Evolutionary conservation across 2,329 filamentous ascomycete species (phyloP).

Genomic region (Aspergillus persii): DNA sequence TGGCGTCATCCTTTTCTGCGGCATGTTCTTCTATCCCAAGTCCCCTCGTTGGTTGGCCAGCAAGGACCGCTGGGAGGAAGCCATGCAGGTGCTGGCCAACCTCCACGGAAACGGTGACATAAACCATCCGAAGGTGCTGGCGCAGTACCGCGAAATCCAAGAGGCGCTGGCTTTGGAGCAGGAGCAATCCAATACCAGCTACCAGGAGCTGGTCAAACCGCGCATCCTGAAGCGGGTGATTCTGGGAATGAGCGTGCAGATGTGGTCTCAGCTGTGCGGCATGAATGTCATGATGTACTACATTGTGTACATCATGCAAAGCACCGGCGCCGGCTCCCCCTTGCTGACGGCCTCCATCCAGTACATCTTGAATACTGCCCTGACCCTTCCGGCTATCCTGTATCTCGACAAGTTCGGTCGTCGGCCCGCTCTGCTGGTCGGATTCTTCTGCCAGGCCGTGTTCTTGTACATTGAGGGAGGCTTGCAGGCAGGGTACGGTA

Average conservation of each 20-base stretch:
- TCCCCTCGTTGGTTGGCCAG: slow-evolving; percentile 63
- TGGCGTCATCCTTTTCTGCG: slow-evolving; percentile 55
- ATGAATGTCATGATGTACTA: slow-evolving; percentile 76
- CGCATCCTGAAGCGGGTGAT: slow-evolving; percentile 68
- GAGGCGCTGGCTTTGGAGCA: slow-evolving; percentile 70
- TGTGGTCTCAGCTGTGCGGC: slow-evolving; percentile 71
- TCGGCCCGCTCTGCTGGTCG: slow-evolving; percentile 62
- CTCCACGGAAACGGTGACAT: slow-evolving; percentile 64
- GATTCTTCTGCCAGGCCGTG: slow-evolving; percentile 59
- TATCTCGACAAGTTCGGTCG: slow-evolving; percentile 74
- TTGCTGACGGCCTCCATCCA: slow-evolving; percentile 66
- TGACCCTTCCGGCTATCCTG: slow-evolving; percentile 72
- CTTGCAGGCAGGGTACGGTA: slow-evolving; percentile 29
- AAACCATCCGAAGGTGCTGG: slow-evolving; percentile 62
- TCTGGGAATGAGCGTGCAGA: slow-evolving; percentile 68
- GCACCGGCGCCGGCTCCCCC: slow-evolving; percentile 55
- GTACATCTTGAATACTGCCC: slow-evolving; percentile 73
- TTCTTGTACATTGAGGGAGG: slow-evolving; percentile 41
- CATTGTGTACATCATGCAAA: slow-evolving; percentile 65
- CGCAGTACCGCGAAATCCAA: slow-evolving; percentile 68
- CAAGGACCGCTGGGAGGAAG: slow-evolving; percentile 58
- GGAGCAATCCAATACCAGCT: slow-evolving; percentile 65
- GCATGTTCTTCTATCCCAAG: slow-evolving; percentile 52
- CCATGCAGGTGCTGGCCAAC: slow-evolving; percentile 48
- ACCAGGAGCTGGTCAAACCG: slow-evolving; percentile 68